Conservation (phyloP, 257 asterid genomes). For the Rhazya stricta region DNA sequence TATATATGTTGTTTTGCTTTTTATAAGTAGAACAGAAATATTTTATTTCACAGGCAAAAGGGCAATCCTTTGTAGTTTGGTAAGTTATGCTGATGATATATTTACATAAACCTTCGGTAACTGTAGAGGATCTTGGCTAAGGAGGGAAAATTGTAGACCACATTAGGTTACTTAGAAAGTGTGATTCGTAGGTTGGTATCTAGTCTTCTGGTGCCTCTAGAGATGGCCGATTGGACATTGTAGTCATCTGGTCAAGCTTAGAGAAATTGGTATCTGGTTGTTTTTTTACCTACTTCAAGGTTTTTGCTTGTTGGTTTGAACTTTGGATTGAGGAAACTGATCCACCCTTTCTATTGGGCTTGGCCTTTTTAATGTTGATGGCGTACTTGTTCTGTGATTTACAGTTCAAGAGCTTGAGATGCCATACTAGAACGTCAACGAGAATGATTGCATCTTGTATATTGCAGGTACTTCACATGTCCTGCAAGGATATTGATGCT, state of each 20-base stretch:
- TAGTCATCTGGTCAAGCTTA: background rate
- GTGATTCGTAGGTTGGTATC: background rate
- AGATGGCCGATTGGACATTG: background rate
- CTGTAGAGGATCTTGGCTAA: background rate
- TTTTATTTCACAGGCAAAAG: background rate
- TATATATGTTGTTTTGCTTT: background rate
- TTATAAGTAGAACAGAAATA: no score
- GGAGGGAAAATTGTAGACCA: background rate
- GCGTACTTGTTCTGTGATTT: background rate
- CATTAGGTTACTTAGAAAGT: background rate
- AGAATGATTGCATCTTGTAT: slow-evolving; percentile 14
- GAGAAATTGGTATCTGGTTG: background rate
- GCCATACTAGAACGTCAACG: background rate
- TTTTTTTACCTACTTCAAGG: background rate
- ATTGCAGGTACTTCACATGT: slow-evolving; percentile 76
- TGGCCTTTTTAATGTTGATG: background rate
- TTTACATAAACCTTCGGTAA: no score
- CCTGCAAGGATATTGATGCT: slow-evolving; percentile 63
- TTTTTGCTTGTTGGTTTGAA: background rate
- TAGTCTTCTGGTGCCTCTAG: background rate
- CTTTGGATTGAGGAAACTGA: background rate
- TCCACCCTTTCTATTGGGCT: background rate
- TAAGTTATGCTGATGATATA: background rate
- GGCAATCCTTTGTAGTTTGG: background rate
- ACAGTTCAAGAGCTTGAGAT: background rate